Base-by-base conservation (phyloP, 495 filamentous ascomycete species). In the Neurospora intermedia region DNA sequence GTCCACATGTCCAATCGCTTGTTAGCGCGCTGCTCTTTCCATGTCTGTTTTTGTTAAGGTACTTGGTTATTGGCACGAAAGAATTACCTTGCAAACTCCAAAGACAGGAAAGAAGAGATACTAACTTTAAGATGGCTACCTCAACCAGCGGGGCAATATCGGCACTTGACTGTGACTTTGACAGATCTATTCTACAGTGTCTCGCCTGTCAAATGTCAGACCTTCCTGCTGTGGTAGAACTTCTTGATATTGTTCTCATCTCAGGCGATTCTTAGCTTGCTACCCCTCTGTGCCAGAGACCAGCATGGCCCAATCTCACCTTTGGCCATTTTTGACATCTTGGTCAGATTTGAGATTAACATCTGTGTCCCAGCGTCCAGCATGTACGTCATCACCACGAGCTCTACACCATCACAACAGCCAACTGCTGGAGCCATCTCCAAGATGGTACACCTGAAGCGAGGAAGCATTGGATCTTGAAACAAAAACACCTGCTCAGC, bases 401-500 rank as follows among this genome's bases (percentile, higher is more conserved):
- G 20, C 70, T 62, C 11, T 43, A 27, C 43, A 66, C 70, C 41
- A 71, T 38, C 43, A 59, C 31, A 15, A 42, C 66, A 48, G 45
- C 71, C 72, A 75, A 59, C 54, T 4, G 15, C 54, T 16, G 18
- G 27, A 35, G 27, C 23, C 16, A 9, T 62, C 54, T 62, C 54
- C 54, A 4, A 39, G n/a, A 59, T 35, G 16, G 39, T 69, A 23
- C 45, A 70, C 35, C 43, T 16, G n/a, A 43, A 42, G 41, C 43
- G 39, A 62, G 45, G 62, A 20, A 35, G 73, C 15, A 46, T 72
- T 20, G 43, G 38, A 70, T 74, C 73, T 76, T 73, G 72, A 76
- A 76, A 73, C 20, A 8, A 39, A 70, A 42, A 70, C 31, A 59
- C 45, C 31, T 42, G 73, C 75, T 70, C 75, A 74, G 75, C 73